A percentile compares a stretch with the other conserved stretches of the same genome.
Conservation (phyloP, 1,284 basidiomycete species). For the Pyrrhoderma noxium region DNA sequence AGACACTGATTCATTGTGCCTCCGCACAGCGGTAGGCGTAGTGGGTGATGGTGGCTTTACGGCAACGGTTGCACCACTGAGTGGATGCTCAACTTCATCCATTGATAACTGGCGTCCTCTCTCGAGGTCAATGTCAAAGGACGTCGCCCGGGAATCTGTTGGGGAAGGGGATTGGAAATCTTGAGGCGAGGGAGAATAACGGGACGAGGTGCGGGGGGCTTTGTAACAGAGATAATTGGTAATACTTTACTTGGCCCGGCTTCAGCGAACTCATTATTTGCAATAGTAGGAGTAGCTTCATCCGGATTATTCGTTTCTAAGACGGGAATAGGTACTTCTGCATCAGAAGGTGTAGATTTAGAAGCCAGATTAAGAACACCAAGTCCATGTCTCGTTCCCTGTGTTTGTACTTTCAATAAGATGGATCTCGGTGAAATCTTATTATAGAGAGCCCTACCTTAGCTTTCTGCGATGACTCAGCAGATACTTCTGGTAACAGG, state of each 20-base stretch:
- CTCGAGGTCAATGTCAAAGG: constrained; percentile 53
- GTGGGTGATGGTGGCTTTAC: constrained; percentile 16
- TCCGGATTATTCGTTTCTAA: constrained; percentile 22
- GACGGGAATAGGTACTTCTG: constrained; percentile 46
- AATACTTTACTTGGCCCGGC: constrained; percentile 23
- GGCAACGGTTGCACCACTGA: constrained; percentile 11
- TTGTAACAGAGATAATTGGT: constrained; percentile 57
- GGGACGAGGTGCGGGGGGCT: constrained; percentile 59
- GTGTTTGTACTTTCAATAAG: neutral
- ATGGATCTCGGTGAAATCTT: too few relatives aligned
- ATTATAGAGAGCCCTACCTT: constrained; percentile 10
- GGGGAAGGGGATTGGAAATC: constrained; percentile 47
- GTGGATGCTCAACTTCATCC: constrained; percentile 30
- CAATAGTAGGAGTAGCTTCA: constrained; percentile 22
- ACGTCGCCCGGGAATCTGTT: constrained; percentile 38
- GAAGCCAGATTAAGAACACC: constrained; percentile 30
- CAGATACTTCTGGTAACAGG: constrained; percentile 48
- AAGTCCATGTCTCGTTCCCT: constrained; percentile 13
- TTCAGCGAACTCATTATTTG: neutral
- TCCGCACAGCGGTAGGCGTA: constrained; percentile 5
- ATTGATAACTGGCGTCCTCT: constrained; percentile 35
- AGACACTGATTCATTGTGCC: constrained; percentile 7
- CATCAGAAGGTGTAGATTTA: constrained; percentile 31
- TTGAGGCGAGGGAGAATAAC: constrained; percentile 55
- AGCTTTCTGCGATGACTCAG: constrained; percentile 2